Conservation (phyloP, 2,329 filamentous ascomycete species). For the Neurospora crassa region DNA sequence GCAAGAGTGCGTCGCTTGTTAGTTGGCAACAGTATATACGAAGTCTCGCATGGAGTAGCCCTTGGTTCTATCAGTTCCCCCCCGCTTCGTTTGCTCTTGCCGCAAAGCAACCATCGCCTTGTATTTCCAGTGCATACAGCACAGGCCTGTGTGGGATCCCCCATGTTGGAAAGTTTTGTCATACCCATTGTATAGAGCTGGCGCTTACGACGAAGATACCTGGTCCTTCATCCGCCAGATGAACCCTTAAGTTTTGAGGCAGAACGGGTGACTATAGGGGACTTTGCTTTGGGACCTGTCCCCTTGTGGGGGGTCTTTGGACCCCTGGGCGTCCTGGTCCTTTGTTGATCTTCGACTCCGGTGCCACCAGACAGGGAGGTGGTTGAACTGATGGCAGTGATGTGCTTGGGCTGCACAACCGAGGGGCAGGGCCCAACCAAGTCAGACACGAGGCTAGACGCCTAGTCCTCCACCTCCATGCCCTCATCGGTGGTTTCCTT, state of each 20-base stretch:
- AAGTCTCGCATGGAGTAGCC: neutral
- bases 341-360: neutral
- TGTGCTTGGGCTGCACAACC: neutral
- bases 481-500: slow-evolving; percentile 21
- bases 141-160: neutral
- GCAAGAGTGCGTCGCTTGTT: neutral
- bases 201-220: neutral
- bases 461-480: slow-evolving; percentile 14
- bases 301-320: neutral
- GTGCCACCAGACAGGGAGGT: neutral
- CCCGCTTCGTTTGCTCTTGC: neutral
- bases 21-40: neutral
- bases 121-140: neutral
- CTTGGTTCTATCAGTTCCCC: neutral
- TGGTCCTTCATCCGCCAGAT: neutral
- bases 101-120: neutral
- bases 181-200: neutral
- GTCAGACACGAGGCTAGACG: neutral
- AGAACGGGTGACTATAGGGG: neutral
- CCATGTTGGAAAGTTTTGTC: neutral
- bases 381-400: neutral
- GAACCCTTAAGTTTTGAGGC: neutral
- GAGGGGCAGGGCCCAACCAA: neutral
- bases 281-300: neutral
- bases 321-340: neutral